Percentiles rank a stretch among this genome's conserved stretches.
These are phyloP conservation scores for Starmerella sp. DNA, from an alignment of 805 yeast genomes.

Conservation along the genomic window DNA sequence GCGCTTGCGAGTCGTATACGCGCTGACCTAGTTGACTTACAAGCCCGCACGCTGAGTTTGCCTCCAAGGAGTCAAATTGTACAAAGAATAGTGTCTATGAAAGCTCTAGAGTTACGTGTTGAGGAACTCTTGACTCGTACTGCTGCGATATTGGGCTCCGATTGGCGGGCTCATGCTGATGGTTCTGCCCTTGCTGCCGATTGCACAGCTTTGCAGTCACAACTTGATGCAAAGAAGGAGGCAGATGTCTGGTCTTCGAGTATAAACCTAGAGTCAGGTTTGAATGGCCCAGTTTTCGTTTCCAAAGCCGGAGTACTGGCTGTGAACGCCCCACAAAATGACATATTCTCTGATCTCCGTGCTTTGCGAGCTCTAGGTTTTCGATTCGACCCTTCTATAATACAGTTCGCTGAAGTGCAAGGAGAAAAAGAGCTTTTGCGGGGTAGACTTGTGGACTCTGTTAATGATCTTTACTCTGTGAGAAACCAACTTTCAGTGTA, in stretches of 20 bases:
- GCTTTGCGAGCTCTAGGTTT: constrained; percentile 14
- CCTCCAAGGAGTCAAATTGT: constrained; percentile 23
- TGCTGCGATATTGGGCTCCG: constrained; percentile 44
- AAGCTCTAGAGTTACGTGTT: constrained; percentile 40
- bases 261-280: not conserved
- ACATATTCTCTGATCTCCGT: not conserved
- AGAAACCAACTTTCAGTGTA: not conserved
- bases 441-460: constrained; percentile 3
- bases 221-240: constrained; percentile 35
- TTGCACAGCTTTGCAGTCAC: constrained; percentile 36
- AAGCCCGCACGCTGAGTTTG: not conserved
- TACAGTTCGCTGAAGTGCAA: not conserved
- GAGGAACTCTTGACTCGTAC: constrained; percentile 35
- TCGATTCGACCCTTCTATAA: constrained; percentile 3
- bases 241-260: constrained; percentile 40
- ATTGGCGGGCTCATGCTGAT: constrained; percentile 53
- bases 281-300: not conserved
- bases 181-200: constrained; percentile 53
- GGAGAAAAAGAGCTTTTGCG: not conserved
- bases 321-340: constrained; percentile 11
- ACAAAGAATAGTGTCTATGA: constrained; percentile 37
- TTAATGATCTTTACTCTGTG: not conserved
- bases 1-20: constrained; percentile 37
- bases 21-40: constrained; percentile 3
- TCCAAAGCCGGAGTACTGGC: not conserved